Evolutionary conservation across 108 stramenopile species (phyloP).

Genomic region (Aurantiochytrium sp.): DNA sequence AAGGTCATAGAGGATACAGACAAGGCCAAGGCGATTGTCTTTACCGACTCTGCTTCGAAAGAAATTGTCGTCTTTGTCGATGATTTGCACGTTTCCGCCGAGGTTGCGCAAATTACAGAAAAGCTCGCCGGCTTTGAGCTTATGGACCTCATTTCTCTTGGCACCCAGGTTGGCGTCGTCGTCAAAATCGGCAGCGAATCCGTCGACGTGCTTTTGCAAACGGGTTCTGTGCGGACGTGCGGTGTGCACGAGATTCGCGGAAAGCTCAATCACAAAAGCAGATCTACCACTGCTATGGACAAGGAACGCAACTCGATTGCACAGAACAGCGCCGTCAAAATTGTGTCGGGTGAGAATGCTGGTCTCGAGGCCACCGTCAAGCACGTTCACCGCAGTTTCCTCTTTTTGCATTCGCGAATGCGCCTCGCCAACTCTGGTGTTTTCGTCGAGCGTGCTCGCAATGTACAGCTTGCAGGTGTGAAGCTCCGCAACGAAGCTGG

Average conservation of each 20-base stretch:
- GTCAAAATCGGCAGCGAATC: conserved; percentile 22
- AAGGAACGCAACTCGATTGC: conserved; percentile 27
- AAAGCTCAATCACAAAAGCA: conserved; percentile 29
- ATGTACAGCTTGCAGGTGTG: not conserved
- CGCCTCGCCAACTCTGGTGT: conserved; percentile 35
- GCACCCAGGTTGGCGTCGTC: conserved; percentile 1
- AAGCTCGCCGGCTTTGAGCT: conserved; percentile 37
- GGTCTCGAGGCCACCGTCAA: conserved; percentile 38
- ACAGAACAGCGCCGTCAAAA: conserved; percentile 30
- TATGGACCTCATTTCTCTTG: conserved; percentile 38
- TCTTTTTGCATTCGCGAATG: conserved; percentile 39
- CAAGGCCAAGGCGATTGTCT: conserved; percentile 26
- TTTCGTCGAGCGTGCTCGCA: conserved; percentile 1
- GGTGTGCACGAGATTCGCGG: conserved; percentile 33
- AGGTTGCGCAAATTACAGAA: conserved; percentile 28
- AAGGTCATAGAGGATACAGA: conserved; percentile 48
- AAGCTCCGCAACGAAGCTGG: not conserved
- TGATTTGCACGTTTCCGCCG: conserved; percentile 35
- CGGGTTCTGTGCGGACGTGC: conserved; percentile 26
- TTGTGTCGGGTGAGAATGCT: conserved; percentile 29
- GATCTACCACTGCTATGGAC: conserved; percentile 28
- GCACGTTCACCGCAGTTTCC: conserved; percentile 32
- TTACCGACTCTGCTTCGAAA: conserved; percentile 29
- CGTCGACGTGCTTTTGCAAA: conserved; percentile 30
- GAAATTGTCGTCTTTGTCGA: conserved; percentile 30